phyloP scores from a whole-genome alignment of 2,329 filamentous ascomycete species.

The Paradendryphiella salina region DNA sequence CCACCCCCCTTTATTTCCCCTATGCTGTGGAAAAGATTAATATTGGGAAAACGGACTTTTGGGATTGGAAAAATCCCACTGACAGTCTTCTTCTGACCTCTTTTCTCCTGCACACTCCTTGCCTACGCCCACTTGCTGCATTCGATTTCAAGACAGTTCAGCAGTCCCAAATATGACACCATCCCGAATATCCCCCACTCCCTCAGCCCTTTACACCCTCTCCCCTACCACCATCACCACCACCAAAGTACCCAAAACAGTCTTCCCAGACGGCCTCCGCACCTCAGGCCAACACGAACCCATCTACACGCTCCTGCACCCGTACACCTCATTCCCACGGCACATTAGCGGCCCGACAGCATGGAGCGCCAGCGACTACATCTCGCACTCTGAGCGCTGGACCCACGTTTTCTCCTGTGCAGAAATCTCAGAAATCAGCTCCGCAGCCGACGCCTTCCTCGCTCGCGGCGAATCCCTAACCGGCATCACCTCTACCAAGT shows the following conservation, averaged over 20 bases:
- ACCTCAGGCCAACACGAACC: slow-evolving; percentile 75
- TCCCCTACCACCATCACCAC: slow-evolving; percentile 21
- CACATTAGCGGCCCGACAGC: slow-evolving; percentile 72
- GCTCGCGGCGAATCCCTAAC: slow-evolving; percentile 67
- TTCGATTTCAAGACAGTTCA: not conserved
- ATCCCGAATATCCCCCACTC: slow-evolving; percentile 45
- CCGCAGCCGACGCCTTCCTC: slow-evolving; percentile 70
- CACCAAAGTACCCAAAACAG: slow-evolving; percentile 47
- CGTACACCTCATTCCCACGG: slow-evolving; percentile 71
- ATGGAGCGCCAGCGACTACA: slow-evolving; percentile 70
- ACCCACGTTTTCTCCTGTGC: slow-evolving; percentile 68
- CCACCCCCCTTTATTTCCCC: no score
- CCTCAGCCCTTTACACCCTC: slow-evolving; percentile 46
- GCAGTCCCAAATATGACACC: slow-evolving; percentile 42
- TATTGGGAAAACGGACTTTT: no score
- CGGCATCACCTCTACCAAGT: slow-evolving; percentile 69
- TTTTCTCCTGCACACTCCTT: not conserved
- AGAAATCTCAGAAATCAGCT: slow-evolving; percentile 69
- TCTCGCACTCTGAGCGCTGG: slow-evolving; percentile 68
- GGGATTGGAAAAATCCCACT: no score
- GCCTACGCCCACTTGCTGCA: not conserved
- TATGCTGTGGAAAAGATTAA: no score
- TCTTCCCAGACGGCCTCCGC: slow-evolving; percentile 68
- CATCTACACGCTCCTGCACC: slow-evolving; percentile 64
- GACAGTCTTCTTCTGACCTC: no score